Base-by-base conservation (phyloP, 2,329 filamentous ascomycete genomes). In the Elsinoe fawcettii region DNA sequence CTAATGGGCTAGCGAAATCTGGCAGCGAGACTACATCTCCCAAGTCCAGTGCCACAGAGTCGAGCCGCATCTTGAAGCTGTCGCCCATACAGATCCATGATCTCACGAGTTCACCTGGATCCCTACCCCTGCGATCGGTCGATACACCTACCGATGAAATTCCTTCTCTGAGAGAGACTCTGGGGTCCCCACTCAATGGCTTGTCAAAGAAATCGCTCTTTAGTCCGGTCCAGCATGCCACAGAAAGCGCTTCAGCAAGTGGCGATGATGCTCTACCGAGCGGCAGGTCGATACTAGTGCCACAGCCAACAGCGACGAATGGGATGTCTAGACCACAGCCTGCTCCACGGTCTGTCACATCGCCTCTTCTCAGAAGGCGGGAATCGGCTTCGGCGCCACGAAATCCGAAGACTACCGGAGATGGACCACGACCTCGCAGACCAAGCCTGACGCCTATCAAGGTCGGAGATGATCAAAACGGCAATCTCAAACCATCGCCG, bases 21-120 rank as follows among this genome's bases (percentile, higher is more conserved):
- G 34, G 36, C 30, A 57, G 43, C 18, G 32, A 46, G 27, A 27
- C 39, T 30, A 46, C 32, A 16, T 56, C 55, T 47, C 43, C 55
- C 6, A 16, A 18, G 3, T 49, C 39, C 18, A 49, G 43, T 14
- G 27, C 30, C 16, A 51, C 25, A 18, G 60, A 59, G 14, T 47
- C 53, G 12, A 66, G 75, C 4, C 74, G 70, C 60, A 66, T 77
- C 2, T 66, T 79, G 58, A 82, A 80, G 63, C 68, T 82, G 27
- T 81, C 80, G 2, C 75, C 76, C 2, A 74, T 73, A 39, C 75
- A 81, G 65, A 77, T 83, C 2, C 74, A 79, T 41, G 78, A 80
- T 44, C 73, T 83, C 41, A 80, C 78, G 5, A 71, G 74, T 14
- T 79, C 79, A 11, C 77, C 79, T 7, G 72, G 78, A 14, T 81